phyloP scores from a whole-genome alignment of 2,329 filamentous ascomycete species.

The Aspergillus uvarum region DNA sequence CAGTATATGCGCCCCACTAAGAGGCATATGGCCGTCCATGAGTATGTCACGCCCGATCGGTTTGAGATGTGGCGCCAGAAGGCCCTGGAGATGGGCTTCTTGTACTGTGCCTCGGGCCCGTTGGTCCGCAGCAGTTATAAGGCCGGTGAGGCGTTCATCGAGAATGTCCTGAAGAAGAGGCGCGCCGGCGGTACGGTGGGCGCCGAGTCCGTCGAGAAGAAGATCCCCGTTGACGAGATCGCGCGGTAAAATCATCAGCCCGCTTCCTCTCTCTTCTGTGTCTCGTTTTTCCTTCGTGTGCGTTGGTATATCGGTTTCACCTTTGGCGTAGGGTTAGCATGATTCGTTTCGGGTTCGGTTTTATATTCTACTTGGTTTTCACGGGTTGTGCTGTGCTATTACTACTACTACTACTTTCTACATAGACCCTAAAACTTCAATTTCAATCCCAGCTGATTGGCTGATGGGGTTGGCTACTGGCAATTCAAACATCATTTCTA shows the following conservation, averaged over 20 bases:
- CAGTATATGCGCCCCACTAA: constrained; percentile 99
- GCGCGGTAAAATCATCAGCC: constrained; percentile 22
- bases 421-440: background rate
- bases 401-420: background rate
- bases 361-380: background rate
- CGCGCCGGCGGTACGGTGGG: constrained; percentile 29
- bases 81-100: constrained; percentile 90
- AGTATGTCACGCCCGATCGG: constrained; percentile 86
- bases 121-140: constrained; percentile 95
- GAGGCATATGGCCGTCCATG: constrained; percentile 93
- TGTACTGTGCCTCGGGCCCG: constrained; percentile 93
- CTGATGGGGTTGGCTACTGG: background rate
- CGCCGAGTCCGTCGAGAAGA: constrained; percentile 28
- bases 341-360: background rate
- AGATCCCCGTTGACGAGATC: constrained; percentile 27
- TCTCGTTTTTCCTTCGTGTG: background rate
- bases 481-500: background rate
- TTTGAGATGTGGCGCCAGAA: constrained; percentile 91
- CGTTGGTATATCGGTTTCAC: background rate
- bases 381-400: background rate
- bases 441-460: background rate
- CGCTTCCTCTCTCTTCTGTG: background rate
- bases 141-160: constrained; percentile 96
- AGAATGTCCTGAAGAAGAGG: constrained; percentile 92
- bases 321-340: constrained; percentile 16